Base-by-base conservation (phyloP, 306 rosid species). In the Rosa persica region DNA sequence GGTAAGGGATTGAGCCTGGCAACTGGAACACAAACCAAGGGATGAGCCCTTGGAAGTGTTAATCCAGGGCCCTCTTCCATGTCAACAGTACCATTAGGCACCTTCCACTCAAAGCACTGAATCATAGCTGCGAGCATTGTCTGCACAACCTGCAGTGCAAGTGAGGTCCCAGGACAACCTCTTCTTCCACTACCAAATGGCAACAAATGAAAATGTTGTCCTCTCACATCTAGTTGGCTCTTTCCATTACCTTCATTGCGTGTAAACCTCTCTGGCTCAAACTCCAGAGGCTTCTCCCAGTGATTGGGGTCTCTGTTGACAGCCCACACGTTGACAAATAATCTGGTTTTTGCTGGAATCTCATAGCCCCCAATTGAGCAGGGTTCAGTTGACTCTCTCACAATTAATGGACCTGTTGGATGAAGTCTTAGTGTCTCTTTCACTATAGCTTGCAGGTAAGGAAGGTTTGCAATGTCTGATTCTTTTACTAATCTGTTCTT, bases 131-230 rank as follows among this genome's bases (percentile, higher is more conserved):
- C 96, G 19, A 93, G 83, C 8, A 79, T 87, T 3, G 89, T 34
- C 19, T 86, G 94, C 70, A 89, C 92, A 67, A 93, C 80, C 12
- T 84, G 88, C 75, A 93, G 49, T n/a, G 94, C 98, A n/a, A 93
- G 82, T 20, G 98, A 78, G 6, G 89, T 86, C 74, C 94, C 96
- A 49, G 98, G 98, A 22, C 96, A 93, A 12, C 88, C 87, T 85
- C 97, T 90, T 89, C 97, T 90, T 48, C 97, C 97, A 69, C 92
- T 89, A 52, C 96, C 97, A 78, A 92, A 92, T 40, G 97, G 92
- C 70, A 92, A 38, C 3, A 88, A 47, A 7, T 90, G 78, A 42
- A 78, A 90, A 79, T 86, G 77, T 0, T 90, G 88, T 20, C 93
- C 97, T 76, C 87, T 90, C 19, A 87, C 70, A 67, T 90, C 90